These are phyloP conservation scores for Citrus sp. DNA, from an alignment of 345 rosid genomes.

Conservation along the genomic window DNA sequence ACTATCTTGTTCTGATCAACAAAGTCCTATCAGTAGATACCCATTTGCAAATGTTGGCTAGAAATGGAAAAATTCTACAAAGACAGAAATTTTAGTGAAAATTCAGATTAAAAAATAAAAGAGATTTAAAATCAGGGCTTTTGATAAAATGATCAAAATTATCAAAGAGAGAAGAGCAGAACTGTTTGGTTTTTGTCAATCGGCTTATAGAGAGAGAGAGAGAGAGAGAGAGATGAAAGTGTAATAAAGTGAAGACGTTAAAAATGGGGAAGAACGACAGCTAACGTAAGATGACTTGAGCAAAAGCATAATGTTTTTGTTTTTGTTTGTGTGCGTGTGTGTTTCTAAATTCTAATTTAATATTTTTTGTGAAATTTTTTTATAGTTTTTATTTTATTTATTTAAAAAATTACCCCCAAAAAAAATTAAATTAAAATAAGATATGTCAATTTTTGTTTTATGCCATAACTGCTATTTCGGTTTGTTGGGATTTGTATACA, in stretches of 20 bases:
- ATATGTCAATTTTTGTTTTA: background rate
- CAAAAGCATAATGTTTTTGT: background rate
- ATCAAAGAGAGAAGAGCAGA: background rate
- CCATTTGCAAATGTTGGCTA: constrained; percentile 11
- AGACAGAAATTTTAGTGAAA: background rate
- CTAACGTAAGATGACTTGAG: constrained; percentile 12
- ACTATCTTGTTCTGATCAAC: background rate
- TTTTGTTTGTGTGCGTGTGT: background rate
- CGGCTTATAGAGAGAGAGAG: background rate
- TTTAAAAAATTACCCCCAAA: background rate
- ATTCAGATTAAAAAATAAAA: background rate
- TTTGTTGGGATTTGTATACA: background rate
- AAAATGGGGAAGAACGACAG: background rate
- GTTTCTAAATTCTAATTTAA: background rate
- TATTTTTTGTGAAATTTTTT: background rate
- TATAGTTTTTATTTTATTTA: background rate
- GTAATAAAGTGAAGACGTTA: background rate
- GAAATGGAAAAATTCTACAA: background rate
- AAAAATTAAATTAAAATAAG: no score
- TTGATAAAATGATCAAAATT: background rate
- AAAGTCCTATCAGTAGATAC: constrained; percentile 1
- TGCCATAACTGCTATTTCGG: background rate
- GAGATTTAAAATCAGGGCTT: constrained; percentile 12
- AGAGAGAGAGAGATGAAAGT: background rate
- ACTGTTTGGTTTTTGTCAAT: background rate